Evolutionary conservation across 148 eudicot species (phyloP).

Genomic region (Camellia japonica): DNA sequence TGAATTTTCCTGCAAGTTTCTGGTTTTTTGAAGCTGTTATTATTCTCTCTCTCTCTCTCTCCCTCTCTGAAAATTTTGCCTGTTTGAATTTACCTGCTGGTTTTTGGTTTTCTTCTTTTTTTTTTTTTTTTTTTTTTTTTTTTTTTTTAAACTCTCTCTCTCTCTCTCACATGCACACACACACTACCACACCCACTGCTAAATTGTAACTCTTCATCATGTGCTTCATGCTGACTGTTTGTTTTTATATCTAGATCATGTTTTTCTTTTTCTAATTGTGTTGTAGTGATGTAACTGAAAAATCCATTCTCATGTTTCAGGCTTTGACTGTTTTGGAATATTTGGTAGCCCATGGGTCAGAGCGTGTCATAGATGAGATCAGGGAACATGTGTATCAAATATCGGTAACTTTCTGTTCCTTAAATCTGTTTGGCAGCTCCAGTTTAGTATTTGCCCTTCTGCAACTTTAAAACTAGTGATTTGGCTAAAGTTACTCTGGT

Average conservation of each 20-base stretch:
- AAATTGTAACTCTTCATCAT: background rate
- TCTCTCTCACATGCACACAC: background rate
- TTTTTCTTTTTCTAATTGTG: background rate
- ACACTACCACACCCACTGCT: background rate
- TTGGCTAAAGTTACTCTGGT: slow-evolving; percentile 12
- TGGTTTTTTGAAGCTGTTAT: background rate
- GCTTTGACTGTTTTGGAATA: slow-evolving; percentile 90
- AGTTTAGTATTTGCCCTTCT: slow-evolving; percentile 1
- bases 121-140: too few species aligned
- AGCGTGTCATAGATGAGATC: slow-evolving; percentile 93
- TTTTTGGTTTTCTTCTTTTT: too few species aligned
- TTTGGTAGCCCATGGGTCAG: slow-evolving; percentile 94
- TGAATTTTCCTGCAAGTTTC: background rate
- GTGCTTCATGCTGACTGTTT: background rate
- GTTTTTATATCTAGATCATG: background rate
- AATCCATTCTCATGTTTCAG: slow-evolving; percentile 34
- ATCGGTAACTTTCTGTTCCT: slow-evolving; percentile 45
- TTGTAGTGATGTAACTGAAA: slow-evolving; percentile 8
- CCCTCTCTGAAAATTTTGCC: background rate
- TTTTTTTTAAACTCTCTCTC: background rate
- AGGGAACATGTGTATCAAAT: slow-evolving; percentile 93
- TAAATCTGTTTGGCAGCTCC: background rate
- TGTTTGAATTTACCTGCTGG: too few species aligned
- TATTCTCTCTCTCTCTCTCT: background rate
- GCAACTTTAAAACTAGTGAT: slow-evolving; percentile 4